Conservation (phyloP, 345 rosid species). For the Citrus maxima region DNA sequence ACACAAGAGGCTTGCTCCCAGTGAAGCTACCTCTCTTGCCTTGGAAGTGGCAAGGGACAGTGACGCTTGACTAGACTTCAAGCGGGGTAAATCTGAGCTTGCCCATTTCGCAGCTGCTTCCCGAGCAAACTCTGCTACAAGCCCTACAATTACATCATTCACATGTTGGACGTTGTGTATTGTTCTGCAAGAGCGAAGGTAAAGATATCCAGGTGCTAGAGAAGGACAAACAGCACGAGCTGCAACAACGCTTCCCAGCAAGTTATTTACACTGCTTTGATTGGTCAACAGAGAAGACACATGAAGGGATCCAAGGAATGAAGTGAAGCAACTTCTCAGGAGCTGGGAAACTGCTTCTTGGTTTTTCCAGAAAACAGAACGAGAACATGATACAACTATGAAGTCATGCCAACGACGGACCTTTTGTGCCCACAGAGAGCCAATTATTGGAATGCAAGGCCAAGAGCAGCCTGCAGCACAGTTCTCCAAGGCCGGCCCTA, state of each 20-base stretch:
- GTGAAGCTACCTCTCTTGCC: conserved; percentile 49
- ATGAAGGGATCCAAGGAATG: conserved; percentile 40
- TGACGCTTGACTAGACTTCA: conserved; percentile 47
- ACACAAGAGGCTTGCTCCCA: conserved; percentile 57
- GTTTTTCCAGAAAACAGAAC: conserved; percentile 45
- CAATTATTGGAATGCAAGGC: conserved; percentile 45
- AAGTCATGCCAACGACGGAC: conserved; percentile 62
- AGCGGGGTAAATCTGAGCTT: conserved; percentile 22
- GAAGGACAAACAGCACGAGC: conserved; percentile 22
- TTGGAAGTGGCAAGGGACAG: conserved; percentile 37
- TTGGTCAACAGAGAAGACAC: conserved; percentile 30
- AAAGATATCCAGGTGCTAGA: conserved; percentile 57
- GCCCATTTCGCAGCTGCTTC: conserved; percentile 32
- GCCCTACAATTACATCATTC: conserved; percentile 38
- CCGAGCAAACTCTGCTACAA: conserved; percentile 48
- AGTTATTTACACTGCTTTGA: conserved; percentile 37
- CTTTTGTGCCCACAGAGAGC: conserved; percentile 72
- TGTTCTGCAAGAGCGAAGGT: conserved; percentile 50
- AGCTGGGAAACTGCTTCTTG: conserved; percentile 57
- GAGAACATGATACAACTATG: conserved; percentile 50
- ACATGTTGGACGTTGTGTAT: conserved; percentile 36
- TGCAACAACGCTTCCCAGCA: conserved; percentile 42
- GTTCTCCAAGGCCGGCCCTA: conserved; percentile 60
- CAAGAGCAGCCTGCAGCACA: conserved; percentile 55
- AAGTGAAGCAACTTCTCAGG: conserved; percentile 56